Evolutionary conservation across 371 early-diverging fungal genomes (phyloP).

Genomic region (Mucor indicus): DNA sequence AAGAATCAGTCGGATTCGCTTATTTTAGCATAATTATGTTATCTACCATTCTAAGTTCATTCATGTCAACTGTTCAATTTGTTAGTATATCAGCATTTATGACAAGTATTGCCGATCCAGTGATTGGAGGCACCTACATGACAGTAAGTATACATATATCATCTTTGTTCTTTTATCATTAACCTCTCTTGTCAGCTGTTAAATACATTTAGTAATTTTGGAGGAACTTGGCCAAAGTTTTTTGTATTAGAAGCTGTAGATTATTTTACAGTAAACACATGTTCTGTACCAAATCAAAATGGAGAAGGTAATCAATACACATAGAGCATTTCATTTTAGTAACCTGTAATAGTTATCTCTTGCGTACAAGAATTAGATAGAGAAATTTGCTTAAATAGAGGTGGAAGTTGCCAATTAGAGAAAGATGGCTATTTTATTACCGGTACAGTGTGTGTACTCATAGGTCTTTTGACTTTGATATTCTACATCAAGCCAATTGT

Average conservation of each 20-base stretch:
- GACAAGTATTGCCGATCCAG: constrained; percentile 92
- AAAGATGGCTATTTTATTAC: constrained; percentile 90
- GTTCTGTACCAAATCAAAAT: constrained; percentile 38
- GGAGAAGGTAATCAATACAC: constrained; percentile 30
- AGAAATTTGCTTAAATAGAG: constrained; percentile 54
- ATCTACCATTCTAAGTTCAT: constrained; percentile 81
- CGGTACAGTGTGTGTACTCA: constrained; percentile 62
- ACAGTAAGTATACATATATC: constrained; percentile 55
- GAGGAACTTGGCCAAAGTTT: constrained; percentile 96
- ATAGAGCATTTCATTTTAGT: background rate
- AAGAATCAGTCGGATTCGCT: constrained; percentile 55
- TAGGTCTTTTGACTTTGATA: constrained; percentile 60
- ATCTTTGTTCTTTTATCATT: background rate
- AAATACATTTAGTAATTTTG: constrained; percentile 95
- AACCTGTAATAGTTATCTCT: constrained; percentile 25
- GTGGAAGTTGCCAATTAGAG: constrained; percentile 64
- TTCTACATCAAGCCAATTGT: constrained; percentile 70
- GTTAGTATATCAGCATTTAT: constrained; percentile 94
- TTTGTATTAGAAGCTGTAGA: constrained; percentile 95
- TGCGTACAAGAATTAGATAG: constrained; percentile 68
- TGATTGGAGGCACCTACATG: constrained; percentile 98
- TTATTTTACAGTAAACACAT: constrained; percentile 74
- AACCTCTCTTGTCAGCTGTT: constrained; percentile 55
- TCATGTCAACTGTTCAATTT: constrained; percentile 92
- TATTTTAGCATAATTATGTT: constrained; percentile 84